Evolutionary conservation across 306 rosid genomes (phyloP).

Genomic region (Pyrus bretschneideri): DNA sequence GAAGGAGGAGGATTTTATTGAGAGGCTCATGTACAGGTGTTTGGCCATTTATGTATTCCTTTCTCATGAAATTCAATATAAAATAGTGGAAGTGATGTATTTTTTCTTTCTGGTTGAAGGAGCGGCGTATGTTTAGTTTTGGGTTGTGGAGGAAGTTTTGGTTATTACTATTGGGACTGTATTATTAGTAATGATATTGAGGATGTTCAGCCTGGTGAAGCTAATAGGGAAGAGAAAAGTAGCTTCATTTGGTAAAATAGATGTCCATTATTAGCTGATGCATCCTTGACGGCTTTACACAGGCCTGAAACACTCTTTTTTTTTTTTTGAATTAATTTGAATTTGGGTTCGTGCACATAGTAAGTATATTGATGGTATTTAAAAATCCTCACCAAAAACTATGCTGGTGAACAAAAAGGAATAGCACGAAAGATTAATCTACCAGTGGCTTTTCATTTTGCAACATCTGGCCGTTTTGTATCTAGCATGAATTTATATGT

Average conservation of each 20-base stretch:
- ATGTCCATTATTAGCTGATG: constrained; percentile 3
- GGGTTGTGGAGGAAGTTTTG: constrained; percentile 1
- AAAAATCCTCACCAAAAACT: neutral
- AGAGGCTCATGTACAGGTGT: constrained; percentile 99
- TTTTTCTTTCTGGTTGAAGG: neutral
- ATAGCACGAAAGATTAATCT: neutral
- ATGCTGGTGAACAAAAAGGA: neutral
- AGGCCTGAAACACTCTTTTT: neutral
- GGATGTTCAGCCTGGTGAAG: constrained; percentile 19
- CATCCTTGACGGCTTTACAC: constrained; percentile 21
- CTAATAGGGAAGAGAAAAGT: constrained; percentile 7
- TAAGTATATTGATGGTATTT: neutral
- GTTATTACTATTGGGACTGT: neutral
- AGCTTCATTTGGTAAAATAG: neutral
- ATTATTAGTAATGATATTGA: constrained; percentile 8
- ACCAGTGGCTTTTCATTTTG: constrained; percentile 12
- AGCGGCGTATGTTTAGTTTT: neutral
- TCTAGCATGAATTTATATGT: constrained; percentile 1
- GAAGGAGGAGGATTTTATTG: constrained; percentile 99
- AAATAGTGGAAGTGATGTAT: constrained; percentile 11
- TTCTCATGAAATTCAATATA: constrained; percentile 21
- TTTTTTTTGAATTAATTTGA: constrained; percentile 4
- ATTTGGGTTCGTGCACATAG: neutral
- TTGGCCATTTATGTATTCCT: constrained; percentile 29
- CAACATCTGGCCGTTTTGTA: neutral